Evolutionary conservation across 1,139 yeast species (phyloP).

Genomic region (Yamadazyma aaseri): DNA sequence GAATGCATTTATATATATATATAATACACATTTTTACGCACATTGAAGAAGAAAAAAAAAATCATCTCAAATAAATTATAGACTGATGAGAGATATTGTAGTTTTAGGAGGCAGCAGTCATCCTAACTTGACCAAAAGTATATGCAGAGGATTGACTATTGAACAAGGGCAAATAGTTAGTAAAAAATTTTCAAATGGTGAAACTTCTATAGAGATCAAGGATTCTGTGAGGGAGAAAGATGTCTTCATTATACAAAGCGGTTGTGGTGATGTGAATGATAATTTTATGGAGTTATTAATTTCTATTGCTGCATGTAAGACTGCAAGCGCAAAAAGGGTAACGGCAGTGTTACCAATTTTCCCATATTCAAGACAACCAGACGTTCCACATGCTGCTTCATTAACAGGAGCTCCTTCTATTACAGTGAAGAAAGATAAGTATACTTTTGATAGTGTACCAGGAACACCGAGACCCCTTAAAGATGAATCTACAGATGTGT

Average conservation of each 20-base stretch:
- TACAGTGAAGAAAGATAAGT: constrained; percentile 41
- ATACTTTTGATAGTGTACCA: constrained; percentile 64
- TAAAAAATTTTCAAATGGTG: constrained; percentile 76
- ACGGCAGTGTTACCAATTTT: constrained; percentile 94
- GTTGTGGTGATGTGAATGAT: constrained; percentile 91
- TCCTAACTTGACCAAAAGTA: constrained; percentile 58
- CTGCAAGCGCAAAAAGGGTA: constrained; percentile 90
- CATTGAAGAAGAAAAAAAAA: not conserved
- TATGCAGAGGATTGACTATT: constrained; percentile 62
- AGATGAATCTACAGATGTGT: constrained; percentile 16
- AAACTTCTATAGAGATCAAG: constrained; percentile 77
- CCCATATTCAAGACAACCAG: constrained; percentile 96
- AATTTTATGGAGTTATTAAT: constrained; percentile 84
- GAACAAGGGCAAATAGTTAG: constrained; percentile 58
- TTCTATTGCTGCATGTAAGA: constrained; percentile 90
- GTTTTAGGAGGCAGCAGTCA: constrained; percentile 78
- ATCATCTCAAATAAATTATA: no score
- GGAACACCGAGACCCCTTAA: constrained; percentile 52
- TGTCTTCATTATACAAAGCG: constrained; percentile 79
- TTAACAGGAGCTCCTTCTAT: constrained; percentile 44
- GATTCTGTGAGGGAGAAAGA: constrained; percentile 93
- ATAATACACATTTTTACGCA: not conserved
- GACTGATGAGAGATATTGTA: constrained; percentile 67
- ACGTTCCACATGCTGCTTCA: constrained; percentile 85
- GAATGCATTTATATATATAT: not conserved